A percentile compares a stretch with the other conserved stretches of the same genome.
These are phyloP conservation scores for Evansstolkia leycettana DNA, from an alignment of 495 filamentous ascomycete genomes.

Conservation along the genomic window DNA sequence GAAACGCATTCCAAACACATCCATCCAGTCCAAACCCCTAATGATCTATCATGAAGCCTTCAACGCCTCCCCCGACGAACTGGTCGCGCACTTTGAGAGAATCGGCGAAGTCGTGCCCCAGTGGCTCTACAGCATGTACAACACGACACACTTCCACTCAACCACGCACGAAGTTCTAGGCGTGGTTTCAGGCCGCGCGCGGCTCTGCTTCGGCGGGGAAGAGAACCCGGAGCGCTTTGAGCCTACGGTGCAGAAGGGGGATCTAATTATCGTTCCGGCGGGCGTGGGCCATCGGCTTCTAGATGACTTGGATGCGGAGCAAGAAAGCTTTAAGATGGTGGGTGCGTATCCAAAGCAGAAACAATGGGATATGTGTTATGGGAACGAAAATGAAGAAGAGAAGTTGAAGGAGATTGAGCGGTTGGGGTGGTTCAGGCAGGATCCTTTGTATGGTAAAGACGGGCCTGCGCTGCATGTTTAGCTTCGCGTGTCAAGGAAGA, in stretches of 20 bases:
- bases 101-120: conserved; percentile 46
- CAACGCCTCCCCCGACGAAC: conserved; percentile 27
- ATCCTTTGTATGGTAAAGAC: conserved; percentile 47
- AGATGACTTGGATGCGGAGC: conserved; percentile 34
- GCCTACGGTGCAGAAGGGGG: conserved; percentile 40
- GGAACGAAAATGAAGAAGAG: conserved; percentile 36
- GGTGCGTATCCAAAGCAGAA: conserved; percentile 48
- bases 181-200: conserved; percentile 43
- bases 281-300: conserved; percentile 53
- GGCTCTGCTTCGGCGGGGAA: conserved; percentile 56
- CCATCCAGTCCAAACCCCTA: conserved; percentile 49
- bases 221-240: conserved; percentile 46
- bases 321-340: conserved; percentile 48
- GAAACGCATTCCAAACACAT: conserved; percentile 49
- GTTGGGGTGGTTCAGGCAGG: conserved; percentile 42
- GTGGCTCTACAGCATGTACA: conserved; percentile 59
- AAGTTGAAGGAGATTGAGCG: conserved; percentile 32
- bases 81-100: conserved; percentile 39
- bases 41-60: conserved; percentile 49
- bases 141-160: conserved; percentile 50
- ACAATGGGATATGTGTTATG: conserved; percentile 62
- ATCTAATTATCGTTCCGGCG: conserved; percentile 54
- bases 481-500: neutral
- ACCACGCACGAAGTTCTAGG: conserved; percentile 56
- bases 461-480: conserved; percentile 37